Percentiles rank a stretch among this genome's conserved stretches.
Conservation (phyloP, 192 early-diverging fungal species). For the Powellomyces hirtus region DNA sequence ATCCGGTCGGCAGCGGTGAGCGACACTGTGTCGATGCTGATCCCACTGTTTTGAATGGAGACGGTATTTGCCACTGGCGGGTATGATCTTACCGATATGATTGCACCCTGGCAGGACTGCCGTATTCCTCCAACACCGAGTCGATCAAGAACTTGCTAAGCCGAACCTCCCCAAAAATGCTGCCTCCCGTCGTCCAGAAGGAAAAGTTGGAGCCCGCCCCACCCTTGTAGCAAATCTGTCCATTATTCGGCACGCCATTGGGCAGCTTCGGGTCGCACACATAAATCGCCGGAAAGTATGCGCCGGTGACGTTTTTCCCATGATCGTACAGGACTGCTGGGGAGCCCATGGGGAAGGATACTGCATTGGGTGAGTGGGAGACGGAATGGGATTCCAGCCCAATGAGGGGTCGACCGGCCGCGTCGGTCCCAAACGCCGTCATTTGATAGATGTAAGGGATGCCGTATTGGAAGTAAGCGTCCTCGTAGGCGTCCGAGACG, state of each 20-base stretch:
- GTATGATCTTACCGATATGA: constrained; percentile 4
- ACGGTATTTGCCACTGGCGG: too few relatives aligned
- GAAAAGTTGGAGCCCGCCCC: not conserved
- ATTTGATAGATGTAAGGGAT: constrained; percentile 2
- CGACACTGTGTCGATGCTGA: too few relatives aligned
- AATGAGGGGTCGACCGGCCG: not conserved
- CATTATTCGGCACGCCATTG: not conserved
- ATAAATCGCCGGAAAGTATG: not conserved
- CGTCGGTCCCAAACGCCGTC: not conserved
- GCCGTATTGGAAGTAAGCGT: constrained; percentile 2
- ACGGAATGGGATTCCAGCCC: not conserved
- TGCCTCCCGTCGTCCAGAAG: not conserved
- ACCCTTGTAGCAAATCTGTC: not conserved
- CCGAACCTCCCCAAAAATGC: not conserved
- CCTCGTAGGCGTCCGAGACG: not conserved
- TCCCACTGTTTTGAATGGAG: too few relatives aligned
- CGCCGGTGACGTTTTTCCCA: not conserved
- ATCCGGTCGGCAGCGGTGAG: too few relatives aligned
- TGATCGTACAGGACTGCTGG: not conserved
- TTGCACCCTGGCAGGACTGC: not conserved
- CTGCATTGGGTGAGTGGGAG: constrained; percentile 2
- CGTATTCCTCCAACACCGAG: not conserved
- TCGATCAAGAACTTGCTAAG: not conserved
- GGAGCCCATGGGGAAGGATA: not conserved
- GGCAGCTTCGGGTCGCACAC: not conserved